Evolutionary conservation across 2,329 filamentous ascomycete species (phyloP), one percentile per base, ranked within the genome.

Genomic region (Sarocladiaceae sp.): DNA sequence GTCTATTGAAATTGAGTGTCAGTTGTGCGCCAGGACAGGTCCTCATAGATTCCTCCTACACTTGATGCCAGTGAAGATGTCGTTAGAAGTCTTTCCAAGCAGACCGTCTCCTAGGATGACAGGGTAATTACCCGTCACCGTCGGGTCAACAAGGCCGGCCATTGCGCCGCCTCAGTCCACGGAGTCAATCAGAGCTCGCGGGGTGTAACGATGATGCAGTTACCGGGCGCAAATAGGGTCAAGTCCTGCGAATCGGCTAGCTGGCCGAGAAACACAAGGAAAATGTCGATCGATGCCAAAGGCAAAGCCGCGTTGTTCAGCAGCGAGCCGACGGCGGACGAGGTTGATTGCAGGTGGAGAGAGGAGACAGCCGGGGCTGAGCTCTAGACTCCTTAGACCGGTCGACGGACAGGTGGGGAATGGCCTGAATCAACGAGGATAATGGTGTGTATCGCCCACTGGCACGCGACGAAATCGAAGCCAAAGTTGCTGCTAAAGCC

Each of bases 61-160:
- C 67, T 77, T 71, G 47, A 86, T 72, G 52, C 78, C 78, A 1
- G 82, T 85, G 58, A 80, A 83, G 46, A 80, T 70, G 55, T 84
- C 79, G 57, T 79, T 80, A 28, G 77, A 69, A 1, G 77, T 66
- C 56, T 77, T 79, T 37, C 79, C 78, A 31, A 83, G 68, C 28
- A 86, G 69, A 25, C 78, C 77, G 59, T 86, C 82, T 63, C 83
- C 84, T 40, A 86, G 71, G 44, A 86, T 75, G 52, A 86, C 77
- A 48, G 81, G 82, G 61, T 85, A 86, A 61, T 82, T 80, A 53
- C 75, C 80, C 54, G 73, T 71, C 66, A 80, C 78, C 52, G 81
- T 83, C 55, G 82, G 79, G 66, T 86, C 81, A 54, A 85, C 74
- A 52, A 76, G 62, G 58, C 64, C 70, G 63, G 64, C 66, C 65